Percentiles rank a stretch among this genome's conserved stretches.
Conservation (phyloP, 1,284 basidiomycete species). For the Microbotryum silenes-acaulis region DNA sequence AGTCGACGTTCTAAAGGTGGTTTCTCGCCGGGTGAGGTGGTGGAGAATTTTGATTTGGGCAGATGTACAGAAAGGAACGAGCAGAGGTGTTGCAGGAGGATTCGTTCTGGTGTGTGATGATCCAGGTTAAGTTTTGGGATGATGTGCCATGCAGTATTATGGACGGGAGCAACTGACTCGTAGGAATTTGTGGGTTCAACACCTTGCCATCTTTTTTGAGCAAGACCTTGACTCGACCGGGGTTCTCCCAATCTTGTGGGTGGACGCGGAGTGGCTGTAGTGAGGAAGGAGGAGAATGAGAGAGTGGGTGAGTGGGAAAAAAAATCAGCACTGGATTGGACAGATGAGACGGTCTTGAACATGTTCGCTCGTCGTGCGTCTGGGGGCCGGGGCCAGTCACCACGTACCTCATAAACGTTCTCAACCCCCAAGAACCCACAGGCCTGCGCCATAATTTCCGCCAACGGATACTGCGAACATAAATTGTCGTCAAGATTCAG, state of each 20-base stretch:
- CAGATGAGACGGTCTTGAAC: too few relatives aligned
- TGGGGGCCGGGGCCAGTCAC: background rate
- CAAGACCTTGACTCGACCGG: constrained; percentile 83
- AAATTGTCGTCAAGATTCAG: too few relatives aligned
- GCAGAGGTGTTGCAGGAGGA: constrained; percentile 38
- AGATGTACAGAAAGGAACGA: constrained; percentile 34
- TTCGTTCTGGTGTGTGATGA: constrained; percentile 34
- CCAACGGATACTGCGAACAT: constrained; percentile 64
- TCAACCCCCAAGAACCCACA: constrained; percentile 66
- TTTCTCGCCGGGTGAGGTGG: constrained; percentile 30
- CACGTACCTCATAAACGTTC: constrained; percentile 50
- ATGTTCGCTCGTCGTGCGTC: too few relatives aligned
- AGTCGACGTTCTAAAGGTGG: constrained; percentile 52
- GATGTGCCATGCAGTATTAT: too few relatives aligned
- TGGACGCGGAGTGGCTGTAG: constrained; percentile 62
- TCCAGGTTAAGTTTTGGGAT: too few relatives aligned
- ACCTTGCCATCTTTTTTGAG: constrained; percentile 66
- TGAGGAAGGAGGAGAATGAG: too few relatives aligned
- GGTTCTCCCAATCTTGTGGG: constrained; percentile 82
- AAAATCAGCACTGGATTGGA: too few relatives aligned
- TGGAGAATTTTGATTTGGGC: constrained; percentile 36
- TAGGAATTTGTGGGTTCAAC: too few relatives aligned
- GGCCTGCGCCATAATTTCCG: constrained; percentile 82
- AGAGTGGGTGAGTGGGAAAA: too few relatives aligned
- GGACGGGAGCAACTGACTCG: too few relatives aligned